Percentiles rank a stretch among this genome's conserved stretches.
These are phyloP conservation scores for Trametes maxima DNA, from an alignment of 768 basidiomycete species.

Conservation along the genomic window DNA sequence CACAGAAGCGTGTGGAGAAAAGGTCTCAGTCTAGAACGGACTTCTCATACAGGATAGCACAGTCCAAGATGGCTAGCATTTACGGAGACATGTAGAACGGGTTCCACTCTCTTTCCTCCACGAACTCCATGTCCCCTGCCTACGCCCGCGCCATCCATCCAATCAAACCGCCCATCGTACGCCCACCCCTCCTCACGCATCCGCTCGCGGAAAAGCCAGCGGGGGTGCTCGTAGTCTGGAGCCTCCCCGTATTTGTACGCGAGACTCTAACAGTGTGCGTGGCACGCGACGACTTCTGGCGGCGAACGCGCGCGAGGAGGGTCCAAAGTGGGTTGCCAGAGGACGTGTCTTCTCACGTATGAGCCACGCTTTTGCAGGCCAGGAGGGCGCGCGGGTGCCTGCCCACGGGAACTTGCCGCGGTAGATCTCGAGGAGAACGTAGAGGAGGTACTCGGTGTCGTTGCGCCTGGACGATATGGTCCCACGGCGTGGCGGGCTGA, in stretches of 20 bases:
- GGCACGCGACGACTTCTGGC: slow-evolving; percentile 18
- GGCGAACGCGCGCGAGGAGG: slow-evolving; percentile 14
- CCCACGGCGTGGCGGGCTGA: slow-evolving; percentile 21
- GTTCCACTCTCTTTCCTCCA: slow-evolving; percentile 3
- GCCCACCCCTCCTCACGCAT: slow-evolving; percentile 14
- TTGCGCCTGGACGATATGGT: slow-evolving; percentile 17
- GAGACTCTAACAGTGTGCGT: slow-evolving; percentile 23
- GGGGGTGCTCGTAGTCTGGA: slow-evolving; percentile 27
- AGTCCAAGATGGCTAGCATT: too few relatives aligned
- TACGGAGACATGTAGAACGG: not conserved
- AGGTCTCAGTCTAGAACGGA: too few relatives aligned
- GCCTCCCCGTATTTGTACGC: slow-evolving; percentile 27
- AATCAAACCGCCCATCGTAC: slow-evolving; percentile 18
- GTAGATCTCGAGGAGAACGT: slow-evolving; percentile 27
- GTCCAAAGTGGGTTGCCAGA: not conserved
- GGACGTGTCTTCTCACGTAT: not conserved
- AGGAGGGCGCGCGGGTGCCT: too few relatives aligned
- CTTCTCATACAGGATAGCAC: too few relatives aligned
- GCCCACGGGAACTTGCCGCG: slow-evolving; percentile 30
- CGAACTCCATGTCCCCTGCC: slow-evolving; percentile 7
- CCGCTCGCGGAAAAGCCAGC: slow-evolving; percentile 17
- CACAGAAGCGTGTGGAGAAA: too few relatives aligned
- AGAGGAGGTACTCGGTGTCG: slow-evolving; percentile 29
- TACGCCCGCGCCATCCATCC: not conserved
- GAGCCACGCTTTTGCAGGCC: too few relatives aligned